phyloP scores from a whole-genome alignment of 768 basidiomycete species.

The Lactarius sp. region DNA sequence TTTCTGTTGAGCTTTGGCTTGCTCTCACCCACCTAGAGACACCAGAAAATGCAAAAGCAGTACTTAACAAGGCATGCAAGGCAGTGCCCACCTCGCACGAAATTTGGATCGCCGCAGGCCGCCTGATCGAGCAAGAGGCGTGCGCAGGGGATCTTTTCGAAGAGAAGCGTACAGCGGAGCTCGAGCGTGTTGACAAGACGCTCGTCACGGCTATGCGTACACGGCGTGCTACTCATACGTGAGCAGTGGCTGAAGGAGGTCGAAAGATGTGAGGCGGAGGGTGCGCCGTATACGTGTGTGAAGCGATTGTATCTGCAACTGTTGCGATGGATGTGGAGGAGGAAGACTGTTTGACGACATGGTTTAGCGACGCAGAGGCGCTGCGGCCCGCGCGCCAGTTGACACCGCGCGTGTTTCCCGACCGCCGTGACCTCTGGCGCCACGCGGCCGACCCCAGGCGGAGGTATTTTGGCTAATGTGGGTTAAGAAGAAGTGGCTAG shows the following conservation, averaged over 20 bases:
- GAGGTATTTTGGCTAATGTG: too few species aligned
- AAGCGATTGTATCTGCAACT: slow-evolving; percentile 94
- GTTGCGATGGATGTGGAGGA: slow-evolving; percentile 92
- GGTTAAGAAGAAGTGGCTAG: slow-evolving; percentile 96
- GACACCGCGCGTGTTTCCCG: slow-evolving; percentile 74
- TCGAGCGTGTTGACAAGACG: slow-evolving; percentile 78
- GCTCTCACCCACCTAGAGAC: slow-evolving; percentile 94
- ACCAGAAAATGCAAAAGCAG: slow-evolving; percentile 84
- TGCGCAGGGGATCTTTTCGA: slow-evolving; percentile 42
- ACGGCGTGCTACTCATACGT: slow-evolving; percentile 77
- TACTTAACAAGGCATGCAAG: slow-evolving; percentile 93
- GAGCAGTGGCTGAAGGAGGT: slow-evolving; percentile 98
- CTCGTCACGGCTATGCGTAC: slow-evolving; percentile 81
- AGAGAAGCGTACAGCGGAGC: slow-evolving; percentile 55
- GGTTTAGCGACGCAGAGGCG: slow-evolving; percentile 86
- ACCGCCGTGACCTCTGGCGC: too few species aligned
- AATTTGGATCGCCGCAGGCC: slow-evolving; percentile 97
- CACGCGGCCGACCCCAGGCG: too few species aligned
- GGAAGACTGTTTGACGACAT: slow-evolving; percentile 78
- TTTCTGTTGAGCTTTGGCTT: slow-evolving; percentile 96
- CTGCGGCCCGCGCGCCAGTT: slow-evolving; percentile 65
- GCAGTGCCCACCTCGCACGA: slow-evolving; percentile 94
- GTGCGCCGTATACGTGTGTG: slow-evolving; percentile 78
- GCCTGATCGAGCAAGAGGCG: slow-evolving; percentile 85
- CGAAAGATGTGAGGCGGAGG: slow-evolving; percentile 83